phyloP scores from a whole-genome alignment of 2,329 filamentous ascomycete genomes.

The Aspergillus nomiae region DNA sequence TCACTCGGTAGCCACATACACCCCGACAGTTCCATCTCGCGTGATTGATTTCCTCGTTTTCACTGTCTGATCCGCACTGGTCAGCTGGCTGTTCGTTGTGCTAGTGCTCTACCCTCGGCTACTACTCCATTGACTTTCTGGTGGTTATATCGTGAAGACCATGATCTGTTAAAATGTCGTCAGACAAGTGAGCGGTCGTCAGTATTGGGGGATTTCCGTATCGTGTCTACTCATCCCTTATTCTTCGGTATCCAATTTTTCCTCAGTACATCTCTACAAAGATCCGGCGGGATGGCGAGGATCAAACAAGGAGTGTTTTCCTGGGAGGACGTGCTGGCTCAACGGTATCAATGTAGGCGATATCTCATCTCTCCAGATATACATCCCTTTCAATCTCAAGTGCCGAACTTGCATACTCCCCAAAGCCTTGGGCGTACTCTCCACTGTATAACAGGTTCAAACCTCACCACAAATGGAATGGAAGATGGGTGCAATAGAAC shows the following conservation, averaged over 20 bases:
- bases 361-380: neutral
- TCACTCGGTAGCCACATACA: constrained; percentile 8
- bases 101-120: neutral
- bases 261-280: neutral
- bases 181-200: constrained; percentile 2
- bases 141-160: neutral
- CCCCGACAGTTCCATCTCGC: constrained; percentile 12
- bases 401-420: neutral
- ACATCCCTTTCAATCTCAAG: neutral
- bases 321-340: constrained; percentile 43
- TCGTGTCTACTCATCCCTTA: neutral
- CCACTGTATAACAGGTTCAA: neutral
- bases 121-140: neutral
- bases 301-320: constrained; percentile 41
- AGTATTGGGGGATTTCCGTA: neutral
- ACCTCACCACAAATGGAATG: neutral
- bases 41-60: constrained; percentile 13
- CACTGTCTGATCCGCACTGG: neutral
- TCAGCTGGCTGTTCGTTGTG: neutral
- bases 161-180: constrained; percentile 9
- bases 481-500: neutral
- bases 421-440: neutral
- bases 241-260: neutral
- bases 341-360: constrained; percentile 42
- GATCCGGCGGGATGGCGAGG: constrained; percentile 30